Evolutionary conservation across 1,139 yeast species (phyloP), one percentile per base, ranked within the genome.

Genomic region (Kodamaea arcana): DNA sequence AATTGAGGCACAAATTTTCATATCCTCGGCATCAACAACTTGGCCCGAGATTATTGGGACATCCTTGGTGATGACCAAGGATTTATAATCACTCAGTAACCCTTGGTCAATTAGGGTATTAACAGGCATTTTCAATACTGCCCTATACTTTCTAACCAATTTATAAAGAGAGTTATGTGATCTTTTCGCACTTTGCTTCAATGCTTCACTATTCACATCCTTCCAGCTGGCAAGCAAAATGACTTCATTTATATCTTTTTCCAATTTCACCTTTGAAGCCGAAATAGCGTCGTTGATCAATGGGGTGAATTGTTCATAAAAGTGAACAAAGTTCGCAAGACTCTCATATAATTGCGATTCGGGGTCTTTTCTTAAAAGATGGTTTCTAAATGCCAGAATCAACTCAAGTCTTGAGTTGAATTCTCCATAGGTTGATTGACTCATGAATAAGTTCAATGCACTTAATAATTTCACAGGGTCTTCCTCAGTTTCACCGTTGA

Each of bases 141-240:
- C 72, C 33, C 98, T 76, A 55, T 86, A 92, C 54, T 87, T 88
- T 43, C 92, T 74, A 8, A 92, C 84, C 39, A 86, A 58, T 59
- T 88, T 92, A 72, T 83, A 92, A 39, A 94, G 76, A 47, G 72
- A 79, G 44, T 80, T 77, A 54, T 94, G 98, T 0, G 97, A 88
- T 35, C 82, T 76, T 46, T 86, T 79, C 3, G 98, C 92, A 61
- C 96, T 86, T 58, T 90, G 97, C 47, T 86, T 87, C 47, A 94
- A 71, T 0, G 98, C 96, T 52, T 83, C 94, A 31, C 88, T 79
- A 51, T 94, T 94, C 10, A 90, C 92, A 60, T 94, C 99, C 50
- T 90, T 88, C 97, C 98, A 94, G 52, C 96, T 85, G 1, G 97
- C 97, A 21, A 94, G 68, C 33, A 87, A 63, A 32, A 92, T 87